phyloP scores from a whole-genome alignment of 768 basidiomycete species.

The Rhizopogon sp. region DNA sequence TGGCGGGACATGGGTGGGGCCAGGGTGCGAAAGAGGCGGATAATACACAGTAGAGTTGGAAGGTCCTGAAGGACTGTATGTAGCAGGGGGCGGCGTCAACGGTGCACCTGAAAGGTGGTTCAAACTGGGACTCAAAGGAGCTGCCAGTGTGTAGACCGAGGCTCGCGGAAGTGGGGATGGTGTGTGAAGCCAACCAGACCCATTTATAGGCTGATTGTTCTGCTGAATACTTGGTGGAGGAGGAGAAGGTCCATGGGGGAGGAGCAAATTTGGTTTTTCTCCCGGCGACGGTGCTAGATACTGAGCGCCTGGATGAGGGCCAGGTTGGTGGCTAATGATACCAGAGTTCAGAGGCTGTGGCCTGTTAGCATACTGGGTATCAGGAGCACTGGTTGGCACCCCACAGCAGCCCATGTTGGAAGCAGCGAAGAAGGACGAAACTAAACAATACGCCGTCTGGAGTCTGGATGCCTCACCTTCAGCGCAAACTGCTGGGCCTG shows the following conservation, averaged over 20 bases:
- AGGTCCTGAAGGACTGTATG: not conserved
- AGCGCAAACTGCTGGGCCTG: too few species aligned
- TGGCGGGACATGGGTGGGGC: constrained; percentile 18
- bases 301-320: constrained; percentile 29
- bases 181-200: constrained; percentile 23
- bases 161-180: constrained; percentile 27
- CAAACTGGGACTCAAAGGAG: constrained; percentile 1
- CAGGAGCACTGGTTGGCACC: constrained; percentile 29
- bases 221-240: constrained; percentile 37
- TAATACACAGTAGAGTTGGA: not conserved
- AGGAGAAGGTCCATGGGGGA: constrained; percentile 37
- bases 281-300: constrained; percentile 3
- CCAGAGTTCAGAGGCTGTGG: constrained; percentile 22
- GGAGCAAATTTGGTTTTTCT: constrained; percentile 40
- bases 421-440: constrained; percentile 2
- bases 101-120: not conserved
- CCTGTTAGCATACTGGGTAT: constrained; percentile 31
- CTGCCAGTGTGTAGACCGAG: not conserved
- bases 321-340: constrained; percentile 51
- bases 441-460: not conserved
- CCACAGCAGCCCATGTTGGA: constrained; percentile 66
- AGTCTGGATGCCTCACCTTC: too few species aligned
- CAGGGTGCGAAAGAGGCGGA: constrained; percentile 23
- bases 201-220: constrained; percentile 19
- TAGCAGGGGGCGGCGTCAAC: not conserved